Evolutionary conservation across 1,139 yeast genomes (phyloP).

Genomic region (Kluyveromyces sp.): DNA sequence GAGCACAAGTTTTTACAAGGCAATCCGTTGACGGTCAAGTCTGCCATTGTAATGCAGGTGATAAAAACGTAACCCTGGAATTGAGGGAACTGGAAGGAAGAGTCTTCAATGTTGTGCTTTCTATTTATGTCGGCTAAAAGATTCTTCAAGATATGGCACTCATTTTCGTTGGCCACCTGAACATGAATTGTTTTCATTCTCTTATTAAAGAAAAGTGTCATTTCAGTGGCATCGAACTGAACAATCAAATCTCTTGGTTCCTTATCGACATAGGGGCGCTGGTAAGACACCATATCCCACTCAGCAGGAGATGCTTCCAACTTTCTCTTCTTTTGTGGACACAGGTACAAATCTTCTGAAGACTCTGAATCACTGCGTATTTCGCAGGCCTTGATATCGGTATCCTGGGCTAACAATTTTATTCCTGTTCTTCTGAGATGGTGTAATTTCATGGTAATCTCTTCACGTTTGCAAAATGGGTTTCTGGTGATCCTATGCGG

Average conservation of each 20-base stretch:
- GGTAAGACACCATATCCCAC: conserved; percentile 34
- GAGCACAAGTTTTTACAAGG: conserved; percentile 19
- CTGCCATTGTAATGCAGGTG: conserved; percentile 21
- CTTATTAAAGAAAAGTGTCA: conserved; percentile 23
- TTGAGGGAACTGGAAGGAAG: not conserved
- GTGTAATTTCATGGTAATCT: conserved; percentile 46
- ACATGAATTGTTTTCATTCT: conserved; percentile 26
- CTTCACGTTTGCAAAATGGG: conserved; percentile 44
- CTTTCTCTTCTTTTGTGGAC: conserved; percentile 1
- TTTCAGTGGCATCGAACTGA: conserved; percentile 39
- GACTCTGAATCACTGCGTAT: conserved; percentile 3
- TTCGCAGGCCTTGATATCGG: not conserved
- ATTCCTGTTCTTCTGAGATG: conserved; percentile 44
- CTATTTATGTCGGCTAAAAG: conserved; percentile 1
- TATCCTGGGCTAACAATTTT: conserved; percentile 2
- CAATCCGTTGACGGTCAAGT: conserved; percentile 18
- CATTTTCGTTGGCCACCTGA: conserved; percentile 25
- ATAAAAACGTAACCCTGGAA: conserved; percentile 17
- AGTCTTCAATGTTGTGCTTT: not conserved
- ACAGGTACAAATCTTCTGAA: not conserved
- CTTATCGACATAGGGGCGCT: conserved; percentile 52
- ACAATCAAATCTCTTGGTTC: conserved; percentile 46
- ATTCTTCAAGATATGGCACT: conserved; percentile 9
- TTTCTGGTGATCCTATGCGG: conserved; percentile 44
- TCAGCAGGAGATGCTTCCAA: not conserved